Percentiles rank a stretch among this genome's conserved stretches.
Conservation (phyloP, 2,329 filamentous ascomycete genomes). For the Cercospora beticola region DNA sequence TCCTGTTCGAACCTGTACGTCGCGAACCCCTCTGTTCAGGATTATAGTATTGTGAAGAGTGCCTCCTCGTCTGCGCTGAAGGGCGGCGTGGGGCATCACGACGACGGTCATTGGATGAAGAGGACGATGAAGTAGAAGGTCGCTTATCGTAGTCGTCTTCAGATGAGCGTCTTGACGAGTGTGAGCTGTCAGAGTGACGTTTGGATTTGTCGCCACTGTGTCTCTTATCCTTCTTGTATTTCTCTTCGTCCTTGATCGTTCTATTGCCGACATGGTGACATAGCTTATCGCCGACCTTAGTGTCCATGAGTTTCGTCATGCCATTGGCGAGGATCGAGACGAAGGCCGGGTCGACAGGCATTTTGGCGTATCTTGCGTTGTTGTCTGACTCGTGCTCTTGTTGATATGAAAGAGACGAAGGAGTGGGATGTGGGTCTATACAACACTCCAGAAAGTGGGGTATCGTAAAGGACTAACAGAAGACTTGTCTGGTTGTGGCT, state of each 20-base stretch:
- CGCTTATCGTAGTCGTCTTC: not conserved
- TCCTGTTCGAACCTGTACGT: slow-evolving; percentile 6
- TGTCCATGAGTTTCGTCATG: slow-evolving; percentile 5
- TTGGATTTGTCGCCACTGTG: not conserved
- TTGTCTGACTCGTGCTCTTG: not conserved
- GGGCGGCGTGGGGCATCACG: slow-evolving; percentile 2
- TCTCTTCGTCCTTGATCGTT: slow-evolving; percentile 10
- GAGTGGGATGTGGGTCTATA: slow-evolving; percentile 9
- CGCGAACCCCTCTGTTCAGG: slow-evolving; percentile 7
- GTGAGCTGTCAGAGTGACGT: slow-evolving; percentile 4
- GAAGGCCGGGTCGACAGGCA: slow-evolving; percentile 8
- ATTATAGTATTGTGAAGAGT: slow-evolving; percentile 12
- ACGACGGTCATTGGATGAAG: not conserved
- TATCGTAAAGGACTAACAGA: not conserved
- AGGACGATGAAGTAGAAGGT: not conserved
- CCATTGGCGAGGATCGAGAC: slow-evolving; percentile 6
- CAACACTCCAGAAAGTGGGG: slow-evolving; percentile 5
- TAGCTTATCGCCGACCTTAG: not conserved
- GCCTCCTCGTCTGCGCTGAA: not conserved
- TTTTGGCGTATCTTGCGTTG: not conserved
- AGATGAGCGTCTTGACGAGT: not conserved
- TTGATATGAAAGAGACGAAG: not conserved
- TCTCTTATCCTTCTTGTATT: slow-evolving; percentile 1
- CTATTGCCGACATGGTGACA: slow-evolving; percentile 10
- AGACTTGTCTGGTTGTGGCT: slow-evolving; percentile 3